Base-by-base conservation (phyloP, 1,284 basidiomycete species). In the Papiliotrema flavescens region DNA sequence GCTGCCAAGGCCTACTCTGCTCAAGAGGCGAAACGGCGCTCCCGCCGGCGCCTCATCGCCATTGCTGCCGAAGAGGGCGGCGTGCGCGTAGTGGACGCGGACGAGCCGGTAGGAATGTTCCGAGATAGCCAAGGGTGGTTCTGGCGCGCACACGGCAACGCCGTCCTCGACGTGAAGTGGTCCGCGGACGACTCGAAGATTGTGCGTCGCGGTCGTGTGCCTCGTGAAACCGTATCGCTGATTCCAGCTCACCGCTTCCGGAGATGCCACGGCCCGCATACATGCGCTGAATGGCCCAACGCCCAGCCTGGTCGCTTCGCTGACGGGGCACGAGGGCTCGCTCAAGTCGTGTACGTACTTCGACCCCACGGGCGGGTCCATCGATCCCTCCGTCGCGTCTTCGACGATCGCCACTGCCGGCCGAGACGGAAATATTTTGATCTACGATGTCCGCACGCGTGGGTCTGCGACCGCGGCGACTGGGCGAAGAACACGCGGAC, bases 81-180 rank as follows among this genome's bases (percentile, higher is more conserved):
- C 0, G 62, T 75, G 23, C 54, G 67, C 45, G 59, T 75, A 14
- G 23, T 73, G 13, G 66, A 75, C 53, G 68, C 74, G 1, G 73
- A 75, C 51, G 60, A 64, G 22, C 57, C 59, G 0, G 23, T 63
- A 22, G 58, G 63, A 2, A 35, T 34, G 15, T 60, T 69, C 40
- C 52, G 53, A 13, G 64, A 68, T 34, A 56, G 60, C 32, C 59
- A 63, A 20, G 71, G 67, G 1, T 64, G 55, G 43, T 71, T 68
- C 67, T 75, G 73, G 73, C 53, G 65, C 15, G 71, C 85, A n/a
- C 89, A 91, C 73, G 77, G 79, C 49, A 90, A 91, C 73, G 84
- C 89, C 44, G 80, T 92, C 49, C 92, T 90, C 84, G 88, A 84
- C 56, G 77, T 88, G 14, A 77, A 81, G 26, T 94, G 89, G 88